Percentiles rank a stretch among this genome's conserved stretches.
Evolutionary conservation across 1,284 basidiomycete species (phyloP).

Genomic region (Termitomyces sp.): DNA sequence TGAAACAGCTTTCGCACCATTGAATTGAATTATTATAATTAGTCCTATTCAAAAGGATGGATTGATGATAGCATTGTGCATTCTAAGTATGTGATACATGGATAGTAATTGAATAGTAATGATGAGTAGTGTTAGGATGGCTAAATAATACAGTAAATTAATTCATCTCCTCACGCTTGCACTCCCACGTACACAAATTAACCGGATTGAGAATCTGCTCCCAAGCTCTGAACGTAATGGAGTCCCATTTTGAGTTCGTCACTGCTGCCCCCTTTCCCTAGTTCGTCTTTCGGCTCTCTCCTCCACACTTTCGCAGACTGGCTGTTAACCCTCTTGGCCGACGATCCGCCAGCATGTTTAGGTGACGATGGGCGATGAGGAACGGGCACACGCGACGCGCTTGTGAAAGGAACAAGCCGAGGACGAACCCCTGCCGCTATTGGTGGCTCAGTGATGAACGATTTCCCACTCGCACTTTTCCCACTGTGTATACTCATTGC

Average conservation of each 20-base stretch:
- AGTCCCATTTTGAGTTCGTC: constrained; percentile 64
- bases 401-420: constrained; percentile 70
- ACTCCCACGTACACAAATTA: not conserved
- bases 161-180: not conserved
- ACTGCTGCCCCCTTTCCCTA: constrained; percentile 32
- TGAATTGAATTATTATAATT: constrained; percentile 3
- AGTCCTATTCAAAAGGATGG: not conserved
- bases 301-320: constrained; percentile 60
- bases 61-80: constrained; percentile 13
- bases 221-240: constrained; percentile 64
- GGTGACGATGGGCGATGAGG: constrained; percentile 36
- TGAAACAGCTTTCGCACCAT: constrained; percentile 12
- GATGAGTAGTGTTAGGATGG: constrained; percentile 7
- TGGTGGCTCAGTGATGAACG: constrained; percentile 23
- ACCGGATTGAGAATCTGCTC: constrained; percentile 32
- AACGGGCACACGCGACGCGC: constrained; percentile 60
- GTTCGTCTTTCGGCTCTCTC: constrained; percentile 19
- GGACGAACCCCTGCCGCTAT: constrained; percentile 34
- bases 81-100: constrained; percentile 11
- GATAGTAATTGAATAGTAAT: constrained; percentile 14
- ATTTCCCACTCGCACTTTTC: constrained; percentile 15
- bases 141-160: constrained; percentile 6
- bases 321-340: constrained; percentile 47
- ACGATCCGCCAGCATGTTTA: constrained; percentile 12
- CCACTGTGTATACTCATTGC: constrained; percentile 45